Evolutionary conservation across 169 alveolate species (phyloP), one percentile per base, ranked within the genome.

Genomic region (Plasmodium fragile): DNA sequence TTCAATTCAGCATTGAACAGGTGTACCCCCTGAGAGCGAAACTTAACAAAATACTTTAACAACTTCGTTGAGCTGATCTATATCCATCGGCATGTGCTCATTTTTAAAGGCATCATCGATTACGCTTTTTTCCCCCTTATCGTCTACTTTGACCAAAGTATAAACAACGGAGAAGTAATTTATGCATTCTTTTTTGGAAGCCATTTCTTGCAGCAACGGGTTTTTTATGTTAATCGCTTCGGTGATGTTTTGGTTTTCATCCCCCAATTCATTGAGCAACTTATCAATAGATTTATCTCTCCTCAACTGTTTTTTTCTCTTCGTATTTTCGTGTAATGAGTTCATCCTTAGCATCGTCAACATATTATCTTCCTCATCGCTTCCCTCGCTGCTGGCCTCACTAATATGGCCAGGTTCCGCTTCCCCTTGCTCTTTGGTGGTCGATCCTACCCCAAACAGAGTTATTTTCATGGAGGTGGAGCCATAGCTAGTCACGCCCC

Each of bases 141-240:
- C 53, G 53, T 73, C 82, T 73, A 39, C 43, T 32, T 73, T 32
- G 22, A 73, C 82, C 43, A 73, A 73, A 8, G 82, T 73, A 16
- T 34, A 73, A 25, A 39, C 43, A 73, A n/a, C 82, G 43, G 82
- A 18, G 43, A 73, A 73, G 22, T 34, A 73, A 11, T 34, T n/a
- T 73, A 34, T 73, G 53, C 82, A 73, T 11, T 73, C 32, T 73
- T 73, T 73, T 73, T 73, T 34, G 28, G 28, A 34, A 32, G 25
- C 45, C 3, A 25, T 34, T 73, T 73, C 82, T 39, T 34, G 45
- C 36, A 73, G 22, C 25, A 32, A 32, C 4, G 36, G 25, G 43
- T 73, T 18, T 11, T 73, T 32, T 13, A 73, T 32, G 55, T 32
- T 73, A n/a, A 73, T 73, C 22, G 43, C 43, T 32, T 39, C 59